A percentile compares a stretch with the other conserved stretches of the same genome.
phyloP scores from a whole-genome alignment of 805 yeast genomes.

The Ogataea corticis region DNA sequence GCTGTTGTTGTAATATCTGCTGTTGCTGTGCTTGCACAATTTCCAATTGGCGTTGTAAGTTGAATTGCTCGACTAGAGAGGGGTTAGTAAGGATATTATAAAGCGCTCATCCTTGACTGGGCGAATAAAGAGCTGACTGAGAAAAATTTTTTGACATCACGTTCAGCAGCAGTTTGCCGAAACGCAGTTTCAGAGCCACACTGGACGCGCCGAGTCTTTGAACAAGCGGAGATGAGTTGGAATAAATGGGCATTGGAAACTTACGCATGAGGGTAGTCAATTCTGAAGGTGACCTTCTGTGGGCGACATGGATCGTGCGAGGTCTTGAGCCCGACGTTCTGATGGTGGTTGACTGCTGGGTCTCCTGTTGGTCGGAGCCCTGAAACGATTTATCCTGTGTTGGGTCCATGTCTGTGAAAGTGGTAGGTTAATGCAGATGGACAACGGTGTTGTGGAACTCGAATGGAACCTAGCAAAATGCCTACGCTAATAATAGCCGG shows the following conservation, averaged over 20 bases:
- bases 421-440: background rate
- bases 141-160: too few species aligned
- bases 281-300: constrained; percentile 94
- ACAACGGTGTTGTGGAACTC: background rate
- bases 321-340: constrained; percentile 42
- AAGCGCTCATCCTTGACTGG: too few species aligned
- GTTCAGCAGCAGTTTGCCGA: too few species aligned
- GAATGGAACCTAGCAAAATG: background rate
- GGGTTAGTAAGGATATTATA: constrained; percentile 12
- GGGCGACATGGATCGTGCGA: constrained; percentile 86
- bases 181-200: background rate
- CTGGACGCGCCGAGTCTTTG: too few species aligned
- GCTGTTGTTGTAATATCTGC: constrained; percentile 75
- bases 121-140: too few species aligned
- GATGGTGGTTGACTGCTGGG: constrained; percentile 33
- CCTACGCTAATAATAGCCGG: background rate
- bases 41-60: constrained; percentile 89
- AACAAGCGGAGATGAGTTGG: too few species aligned
- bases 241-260: constrained; percentile 23
- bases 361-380: constrained; percentile 11
- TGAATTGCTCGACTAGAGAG: constrained; percentile 69
- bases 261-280: constrained; percentile 83
- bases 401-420: constrained; percentile 16
- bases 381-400: constrained; percentile 12
- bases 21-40: constrained; percentile 90